Conservation (phyloP, 2,329 filamentous ascomycete genomes). For the Curvularia sp. region DNA sequence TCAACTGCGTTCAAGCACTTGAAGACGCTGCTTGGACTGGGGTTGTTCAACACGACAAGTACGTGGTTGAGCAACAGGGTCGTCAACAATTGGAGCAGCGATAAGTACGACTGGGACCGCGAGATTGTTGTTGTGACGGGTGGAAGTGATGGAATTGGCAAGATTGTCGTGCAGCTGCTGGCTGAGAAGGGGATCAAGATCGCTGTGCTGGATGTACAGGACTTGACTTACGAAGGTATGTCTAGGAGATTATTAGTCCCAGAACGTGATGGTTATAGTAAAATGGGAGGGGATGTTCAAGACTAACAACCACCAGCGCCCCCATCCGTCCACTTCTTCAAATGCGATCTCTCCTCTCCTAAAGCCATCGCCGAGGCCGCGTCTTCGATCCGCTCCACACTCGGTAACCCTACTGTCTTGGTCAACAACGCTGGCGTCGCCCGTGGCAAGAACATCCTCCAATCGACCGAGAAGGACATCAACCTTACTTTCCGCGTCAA, state of each 20-base stretch:
- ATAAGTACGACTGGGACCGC: slow-evolving; percentile 68
- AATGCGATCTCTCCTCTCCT: slow-evolving; percentile 72
- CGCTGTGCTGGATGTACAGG: slow-evolving; percentile 73
- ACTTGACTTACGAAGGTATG: slow-evolving; percentile 60
- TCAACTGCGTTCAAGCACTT: slow-evolving; percentile 63
- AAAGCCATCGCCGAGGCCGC: slow-evolving; percentile 61
- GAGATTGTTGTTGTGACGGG: slow-evolving; percentile 79
- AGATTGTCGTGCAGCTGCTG: slow-evolving; percentile 68
- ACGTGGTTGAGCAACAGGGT: slow-evolving; percentile 60
- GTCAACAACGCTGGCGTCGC: slow-evolving; percentile 76
- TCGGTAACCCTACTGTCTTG: slow-evolving; percentile 72
- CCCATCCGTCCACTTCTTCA: slow-evolving; percentile 68
- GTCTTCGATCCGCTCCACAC: slow-evolving; percentile 58
- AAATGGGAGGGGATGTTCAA: background rate
- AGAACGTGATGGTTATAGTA: background rate
- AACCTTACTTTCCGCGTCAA: slow-evolving; percentile 76
- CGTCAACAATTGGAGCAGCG: slow-evolving; percentile 59
- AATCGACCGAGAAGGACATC: slow-evolving; percentile 63
- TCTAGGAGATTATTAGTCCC: background rate
- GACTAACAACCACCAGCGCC: slow-evolving; percentile 47
- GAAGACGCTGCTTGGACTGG: slow-evolving; percentile 61
- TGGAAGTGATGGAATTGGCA: slow-evolving; percentile 76
- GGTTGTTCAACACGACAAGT: slow-evolving; percentile 59
- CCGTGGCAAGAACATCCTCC: slow-evolving; percentile 67
- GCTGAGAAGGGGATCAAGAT: slow-evolving; percentile 70